Evolutionary conservation across 768 basidiomycete species (phyloP).

Genomic region (Phlegmacium glaucopus): DNA sequence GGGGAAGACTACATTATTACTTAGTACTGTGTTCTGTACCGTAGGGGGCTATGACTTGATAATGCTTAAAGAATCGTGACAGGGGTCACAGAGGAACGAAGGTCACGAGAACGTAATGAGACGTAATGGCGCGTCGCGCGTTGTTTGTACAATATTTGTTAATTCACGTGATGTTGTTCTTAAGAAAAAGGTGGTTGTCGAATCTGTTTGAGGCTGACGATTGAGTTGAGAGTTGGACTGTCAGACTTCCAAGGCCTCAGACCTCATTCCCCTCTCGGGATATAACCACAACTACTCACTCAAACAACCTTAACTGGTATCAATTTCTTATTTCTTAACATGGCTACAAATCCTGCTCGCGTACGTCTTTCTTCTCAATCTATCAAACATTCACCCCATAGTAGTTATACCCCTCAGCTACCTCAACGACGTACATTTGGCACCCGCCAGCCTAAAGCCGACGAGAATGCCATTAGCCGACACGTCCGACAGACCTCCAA

Average conservation of each 20-base stretch:
- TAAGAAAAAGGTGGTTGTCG: constrained; percentile 14
- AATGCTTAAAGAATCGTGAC: neutral
- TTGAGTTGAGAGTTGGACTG: constrained; percentile 20
- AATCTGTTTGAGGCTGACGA: constrained; percentile 39
- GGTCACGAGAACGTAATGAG: too few relatives aligned
- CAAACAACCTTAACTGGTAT: constrained; percentile 12
- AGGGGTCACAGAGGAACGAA: too few relatives aligned
- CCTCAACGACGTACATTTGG: constrained; percentile 65
- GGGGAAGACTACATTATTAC: too few relatives aligned
- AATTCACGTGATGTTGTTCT: constrained; percentile 29
- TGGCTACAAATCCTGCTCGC: constrained; percentile 62
- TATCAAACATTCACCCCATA: constrained; percentile 11
- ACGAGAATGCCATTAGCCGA: constrained; percentile 74
- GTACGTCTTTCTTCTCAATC: constrained; percentile 35
- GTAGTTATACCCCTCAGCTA: constrained; percentile 37
- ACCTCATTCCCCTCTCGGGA: too few relatives aligned
- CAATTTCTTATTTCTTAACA: constrained; percentile 28
- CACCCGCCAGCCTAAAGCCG: constrained; percentile 63
- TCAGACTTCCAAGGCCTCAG: constrained; percentile 28
- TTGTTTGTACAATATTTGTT: constrained; percentile 20
- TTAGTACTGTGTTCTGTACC: neutral
- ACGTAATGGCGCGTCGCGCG: constrained; percentile 28
- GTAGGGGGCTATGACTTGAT: too few relatives aligned
- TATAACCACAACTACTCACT: too few relatives aligned
- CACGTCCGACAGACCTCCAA: constrained; percentile 63